Base-by-base conservation (phyloP, 208 protist species). In the Wallacemonas collosoma region DNA sequence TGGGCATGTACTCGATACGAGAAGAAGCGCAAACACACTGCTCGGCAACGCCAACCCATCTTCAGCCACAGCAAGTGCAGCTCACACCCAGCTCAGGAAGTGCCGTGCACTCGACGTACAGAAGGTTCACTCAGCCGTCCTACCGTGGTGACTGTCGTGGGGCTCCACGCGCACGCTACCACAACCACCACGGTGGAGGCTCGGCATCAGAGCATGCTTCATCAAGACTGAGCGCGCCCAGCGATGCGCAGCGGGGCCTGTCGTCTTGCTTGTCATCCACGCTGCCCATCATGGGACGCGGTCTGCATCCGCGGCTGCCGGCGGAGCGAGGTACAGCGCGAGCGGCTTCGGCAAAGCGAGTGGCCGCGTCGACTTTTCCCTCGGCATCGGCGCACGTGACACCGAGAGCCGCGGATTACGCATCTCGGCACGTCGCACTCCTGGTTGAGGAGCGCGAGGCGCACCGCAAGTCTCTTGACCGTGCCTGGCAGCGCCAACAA, bases 381-480 rank as follows among this genome's bases (percentile, higher is more conserved):
- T 26, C 26, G 26, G 26, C 26, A 26, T 26, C 26, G 26, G 26
- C 26, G 26, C 26, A 26, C 26, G 26, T 26, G 26, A 26, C 26
- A 26, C 26, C 26, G 26, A 26, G 26, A 5, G 17, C 53, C 17
- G 15, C 17, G 6, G 53, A 57, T 57, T 36, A 57, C 53, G 15
- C 39, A 44, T 35, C 26, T 6, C 55, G 63, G 11, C 54, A 71
- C 51, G 14, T 38, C 45, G 47, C 26, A 17, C 58, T 78, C 6
- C 38, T 78, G 47, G 47, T 17, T 12, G 66, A 67, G 73, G 73
- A 72, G 73, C 73, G 73, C 40, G 73, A 72, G 26, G 40, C 39
- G 58, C 73, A 78, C 48, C 73, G 73, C 45, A 54, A 69, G 44
- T 61, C 65, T 55, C 17, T 66, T 40, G 73, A 78, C 48, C 53